These are phyloP conservation scores for Alternaria rosae DNA, from an alignment of 2,329 filamentous ascomycete species.

Conservation along the genomic window DNA sequence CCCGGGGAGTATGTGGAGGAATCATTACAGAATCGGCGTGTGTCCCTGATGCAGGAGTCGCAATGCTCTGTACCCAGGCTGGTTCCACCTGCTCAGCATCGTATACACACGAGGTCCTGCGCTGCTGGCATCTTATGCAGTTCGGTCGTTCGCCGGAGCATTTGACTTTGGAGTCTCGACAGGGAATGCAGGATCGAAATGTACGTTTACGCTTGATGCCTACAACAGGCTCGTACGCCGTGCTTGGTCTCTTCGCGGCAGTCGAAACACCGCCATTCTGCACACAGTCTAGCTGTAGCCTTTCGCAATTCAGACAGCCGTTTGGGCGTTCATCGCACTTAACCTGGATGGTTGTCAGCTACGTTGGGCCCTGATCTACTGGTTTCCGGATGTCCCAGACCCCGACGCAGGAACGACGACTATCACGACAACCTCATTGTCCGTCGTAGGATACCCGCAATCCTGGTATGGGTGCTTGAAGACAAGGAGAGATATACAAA, in stretches of 20 bases:
- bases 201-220: conserved; percentile 44
- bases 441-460: not conserved
- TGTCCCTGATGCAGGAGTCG: conserved; percentile 19
- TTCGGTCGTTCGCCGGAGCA: conserved; percentile 42
- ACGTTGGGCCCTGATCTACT: not conserved
- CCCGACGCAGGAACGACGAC: not conserved
- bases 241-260: conserved; percentile 22
- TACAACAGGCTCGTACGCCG: conserved; percentile 27
- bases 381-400: not conserved
- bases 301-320: conserved; percentile 42
- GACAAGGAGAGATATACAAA: not conserved
- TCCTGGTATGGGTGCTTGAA: not conserved
- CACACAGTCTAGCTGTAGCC: conserved; percentile 38
- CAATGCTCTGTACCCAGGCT: conserved; percentile 42
- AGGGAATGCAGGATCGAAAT: conserved; percentile 41
- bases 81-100: conserved; percentile 41
- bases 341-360: conserved; percentile 28
- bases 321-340: conserved; percentile 44
- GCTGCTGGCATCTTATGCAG: conserved; percentile 39
- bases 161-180: conserved; percentile 43
- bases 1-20: conserved; percentile 24
- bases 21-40: conserved; percentile 16
- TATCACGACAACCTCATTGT: not conserved
- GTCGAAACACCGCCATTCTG: conserved; percentile 30
- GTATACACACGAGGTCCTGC: conserved; percentile 33